These are phyloP conservation scores for Colletotrichum cuscutae DNA, from an alignment of 2,329 filamentous ascomycete species.

Conservation along the genomic window DNA sequence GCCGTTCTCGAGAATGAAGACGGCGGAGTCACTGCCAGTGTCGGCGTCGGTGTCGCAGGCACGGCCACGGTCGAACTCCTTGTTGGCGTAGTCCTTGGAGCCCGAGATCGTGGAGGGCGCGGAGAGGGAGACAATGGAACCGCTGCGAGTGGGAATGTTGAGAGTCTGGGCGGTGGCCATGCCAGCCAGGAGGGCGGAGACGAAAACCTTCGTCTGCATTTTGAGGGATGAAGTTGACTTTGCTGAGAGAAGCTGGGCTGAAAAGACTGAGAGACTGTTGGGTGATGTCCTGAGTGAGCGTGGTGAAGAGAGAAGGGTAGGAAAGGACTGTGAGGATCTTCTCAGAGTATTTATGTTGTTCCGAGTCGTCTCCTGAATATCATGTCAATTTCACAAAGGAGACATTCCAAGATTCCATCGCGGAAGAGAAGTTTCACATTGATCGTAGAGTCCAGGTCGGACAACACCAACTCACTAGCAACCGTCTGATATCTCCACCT, in stretches of 20 bases:
- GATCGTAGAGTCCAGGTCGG: conserved; percentile 1
- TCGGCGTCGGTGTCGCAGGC: conserved; percentile 36
- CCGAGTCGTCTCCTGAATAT: background rate
- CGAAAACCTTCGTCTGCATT: conserved; percentile 29
- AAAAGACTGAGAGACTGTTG: background rate
- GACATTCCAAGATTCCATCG: background rate
- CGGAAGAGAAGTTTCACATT: conserved; percentile 25
- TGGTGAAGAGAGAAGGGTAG: background rate
- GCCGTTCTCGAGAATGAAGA: conserved; percentile 63
- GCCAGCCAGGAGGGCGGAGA: conserved; percentile 26
- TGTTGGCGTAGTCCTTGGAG: conserved; percentile 36
- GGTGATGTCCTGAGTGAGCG: conserved; percentile 4
- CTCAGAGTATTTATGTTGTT: conserved; percentile 12
- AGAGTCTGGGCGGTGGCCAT: conserved; percentile 37
- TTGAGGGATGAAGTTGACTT: background rate
- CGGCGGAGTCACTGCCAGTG: conserved; percentile 46
- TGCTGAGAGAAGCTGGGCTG: background rate
- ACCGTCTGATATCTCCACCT: background rate
- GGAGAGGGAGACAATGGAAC: conserved; percentile 37
- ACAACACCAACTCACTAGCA: background rate
- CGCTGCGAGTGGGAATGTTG: conserved; percentile 39
- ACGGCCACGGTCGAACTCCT: conserved; percentile 38
- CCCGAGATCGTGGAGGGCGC: conserved; percentile 36
- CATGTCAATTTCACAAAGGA: background rate
- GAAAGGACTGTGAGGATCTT: background rate